Conservation (phyloP, 148 eudicot species). For the Cornus kousa region DNA sequence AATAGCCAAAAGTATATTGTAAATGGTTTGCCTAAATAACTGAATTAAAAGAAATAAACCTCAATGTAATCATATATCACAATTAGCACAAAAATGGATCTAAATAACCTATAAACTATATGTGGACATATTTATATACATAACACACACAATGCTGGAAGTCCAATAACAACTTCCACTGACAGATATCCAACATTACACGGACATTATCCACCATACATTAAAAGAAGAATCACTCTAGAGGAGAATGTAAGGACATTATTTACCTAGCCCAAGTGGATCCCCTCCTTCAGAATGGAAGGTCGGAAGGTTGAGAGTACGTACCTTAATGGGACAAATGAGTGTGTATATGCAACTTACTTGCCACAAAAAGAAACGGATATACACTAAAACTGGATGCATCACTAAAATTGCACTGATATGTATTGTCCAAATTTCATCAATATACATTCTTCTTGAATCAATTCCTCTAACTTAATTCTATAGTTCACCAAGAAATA, state of each 20-base stretch:
- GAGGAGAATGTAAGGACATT: background rate
- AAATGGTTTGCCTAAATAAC: background rate
- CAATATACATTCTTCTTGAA: background rate
- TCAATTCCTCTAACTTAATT: background rate
- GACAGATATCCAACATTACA: background rate
- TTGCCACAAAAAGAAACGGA: no score
- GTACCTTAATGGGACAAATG: no score
- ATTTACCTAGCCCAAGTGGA: no score
- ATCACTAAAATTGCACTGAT: background rate
- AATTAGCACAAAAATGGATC: background rate
- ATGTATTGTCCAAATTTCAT: background rate
- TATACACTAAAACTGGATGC: background rate
- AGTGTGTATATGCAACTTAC: no score
- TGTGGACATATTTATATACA: no score
- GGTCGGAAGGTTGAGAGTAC: no score
- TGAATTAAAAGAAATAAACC: background rate
- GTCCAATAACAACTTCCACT: background rate
- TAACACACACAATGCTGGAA: background rate
- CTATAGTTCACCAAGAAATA: background rate
- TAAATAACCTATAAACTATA: no score
- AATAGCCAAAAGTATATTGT: background rate
- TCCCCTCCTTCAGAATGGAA: no score
- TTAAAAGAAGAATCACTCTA: background rate
- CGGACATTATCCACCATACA: background rate
- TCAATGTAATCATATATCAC: background rate